Percentiles rank a stretch among this genome's conserved stretches.
These are phyloP conservation scores for Tulasnella sp. DNA, from an alignment of 768 basidiomycete genomes.

Conservation along the genomic window DNA sequence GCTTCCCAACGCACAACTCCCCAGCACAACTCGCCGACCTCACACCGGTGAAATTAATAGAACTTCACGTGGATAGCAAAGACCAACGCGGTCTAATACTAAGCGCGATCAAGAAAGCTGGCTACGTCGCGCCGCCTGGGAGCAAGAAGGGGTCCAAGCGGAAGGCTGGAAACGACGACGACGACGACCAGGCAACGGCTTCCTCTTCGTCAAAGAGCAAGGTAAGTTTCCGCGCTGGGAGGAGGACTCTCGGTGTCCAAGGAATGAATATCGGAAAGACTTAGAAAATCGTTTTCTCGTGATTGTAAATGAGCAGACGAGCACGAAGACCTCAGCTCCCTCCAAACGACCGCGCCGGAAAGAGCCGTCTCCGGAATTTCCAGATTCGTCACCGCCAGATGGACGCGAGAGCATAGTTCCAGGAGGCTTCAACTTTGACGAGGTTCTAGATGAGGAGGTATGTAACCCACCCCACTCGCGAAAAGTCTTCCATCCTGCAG, in stretches of 20 bases:
- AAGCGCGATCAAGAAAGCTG: conserved; percentile 58
- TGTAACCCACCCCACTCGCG: neutral
- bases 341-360: conserved; percentile 44
- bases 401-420: conserved; percentile 37
- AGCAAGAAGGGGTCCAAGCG: neutral
- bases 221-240: too few species aligned
- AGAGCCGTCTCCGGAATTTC: conserved; percentile 52
- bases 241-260: too few species aligned
- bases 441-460: conserved; percentile 69
- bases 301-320: too few species aligned
- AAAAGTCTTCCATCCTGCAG: too few species aligned
- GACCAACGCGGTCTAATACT: conserved; percentile 61
- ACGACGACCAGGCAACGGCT: neutral
- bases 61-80: conserved; percentile 58
- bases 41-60: conserved; percentile 56
- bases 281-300: too few species aligned
- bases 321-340: too few species aligned
- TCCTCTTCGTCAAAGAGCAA: too few species aligned
- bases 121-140: conserved; percentile 43
- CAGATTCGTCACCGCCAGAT: conserved; percentile 51
- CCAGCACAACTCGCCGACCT: conserved; percentile 54
- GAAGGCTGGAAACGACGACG: neutral
- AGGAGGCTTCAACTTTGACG: conserved; percentile 65
- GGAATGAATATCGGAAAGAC: too few species aligned
- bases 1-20: conserved; percentile 70